Evolutionary conservation across 2,329 filamentous ascomycete species (phyloP).

Genomic region (Niveomyces coronatus): DNA sequence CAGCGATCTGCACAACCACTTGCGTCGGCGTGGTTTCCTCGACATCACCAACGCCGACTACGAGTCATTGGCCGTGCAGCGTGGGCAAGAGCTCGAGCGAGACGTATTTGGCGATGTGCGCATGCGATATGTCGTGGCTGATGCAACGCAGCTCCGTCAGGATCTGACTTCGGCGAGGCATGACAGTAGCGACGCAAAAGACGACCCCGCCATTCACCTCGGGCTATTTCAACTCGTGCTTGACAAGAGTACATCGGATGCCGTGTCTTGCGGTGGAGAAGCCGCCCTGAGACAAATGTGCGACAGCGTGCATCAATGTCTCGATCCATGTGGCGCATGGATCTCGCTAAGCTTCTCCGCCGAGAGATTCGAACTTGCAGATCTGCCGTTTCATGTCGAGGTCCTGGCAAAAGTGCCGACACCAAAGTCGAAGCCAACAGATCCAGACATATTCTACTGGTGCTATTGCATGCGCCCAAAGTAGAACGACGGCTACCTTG

Average conservation of each 20-base stretch:
- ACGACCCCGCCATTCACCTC: neutral
- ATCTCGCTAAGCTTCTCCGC: constrained; percentile 38
- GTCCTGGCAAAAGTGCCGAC: constrained; percentile 32
- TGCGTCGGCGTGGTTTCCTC: constrained; percentile 31
- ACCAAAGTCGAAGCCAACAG: constrained; percentile 27
- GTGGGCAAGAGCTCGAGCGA: constrained; percentile 30
- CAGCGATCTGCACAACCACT: constrained; percentile 37
- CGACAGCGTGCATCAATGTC: constrained; percentile 21
- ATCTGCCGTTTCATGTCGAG: constrained; percentile 31
- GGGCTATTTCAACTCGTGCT: constrained; percentile 36
- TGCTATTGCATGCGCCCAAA: constrained; percentile 33
- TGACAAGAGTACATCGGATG: constrained; percentile 41
- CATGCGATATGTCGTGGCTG: constrained; percentile 33
- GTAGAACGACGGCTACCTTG: too few species aligned
- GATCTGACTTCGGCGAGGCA: constrained; percentile 8
- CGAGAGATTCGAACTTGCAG: constrained; percentile 26
- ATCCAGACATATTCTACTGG: constrained; percentile 37
- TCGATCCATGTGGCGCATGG: constrained; percentile 31
- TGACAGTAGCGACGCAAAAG: neutral
- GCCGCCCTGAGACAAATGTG: constrained; percentile 29
- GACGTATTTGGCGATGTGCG: constrained; percentile 32
- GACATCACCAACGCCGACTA: constrained; percentile 40
- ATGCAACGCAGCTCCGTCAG: constrained; percentile 29
- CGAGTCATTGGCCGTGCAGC: constrained; percentile 35
- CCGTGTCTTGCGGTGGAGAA: constrained; percentile 35